Base-by-base conservation (phyloP, 192 early-diverging fungal genomes). In the Gaertneriomyces semiglobifer region DNA sequence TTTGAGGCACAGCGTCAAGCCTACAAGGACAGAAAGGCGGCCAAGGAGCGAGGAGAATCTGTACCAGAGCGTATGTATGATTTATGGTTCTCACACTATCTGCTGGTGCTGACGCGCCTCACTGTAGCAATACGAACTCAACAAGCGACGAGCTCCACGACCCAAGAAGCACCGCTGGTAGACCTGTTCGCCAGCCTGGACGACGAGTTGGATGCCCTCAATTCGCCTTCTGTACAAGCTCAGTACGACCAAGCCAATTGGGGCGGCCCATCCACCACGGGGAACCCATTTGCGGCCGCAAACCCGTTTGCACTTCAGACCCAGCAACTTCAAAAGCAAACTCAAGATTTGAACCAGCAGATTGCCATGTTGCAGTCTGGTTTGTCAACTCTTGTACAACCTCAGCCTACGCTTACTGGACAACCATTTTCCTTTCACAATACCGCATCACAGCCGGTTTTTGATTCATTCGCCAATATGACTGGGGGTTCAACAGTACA, bases 1-100 rank as follows among this genome's bases (percentile, higher is more conserved):
- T 90, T 89, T 80, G 89, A 90, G 57, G 74, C 76, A 5, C 81
- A 80, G 38, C 77, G 84, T 60, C 45, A 42, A 68, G 73, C 70
- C 60, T 85, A 78, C 44, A 76, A 56, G 72, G 42, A 68, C 19
- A 79, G 75, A 44, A 82, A 82, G 66, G 60, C 55, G 0, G 55
- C 45, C 11, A 76, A 76, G 51, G 45, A 12, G n/a, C 18, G 42
- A 48, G 63, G n/a, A 10, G 25, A 38, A n/a, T 19, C 6, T 19
- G 19, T 18, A 9, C 42, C 16, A 44, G 44, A 20, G 16, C 40
- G 60, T 61, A 61, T 50, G 12, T 18, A 18, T 50, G 16, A 12
- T 50, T n/a, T n/a, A 12, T 2, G 48, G 12, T 12, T n/a, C 12
- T 18, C 48, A 12, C 0, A 50, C 2, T 2, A 2, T n/a, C 18